Evolutionary conservation across 1,284 basidiomycete genomes (phyloP).

Genomic region (Rhodofomes roseus): DNA sequence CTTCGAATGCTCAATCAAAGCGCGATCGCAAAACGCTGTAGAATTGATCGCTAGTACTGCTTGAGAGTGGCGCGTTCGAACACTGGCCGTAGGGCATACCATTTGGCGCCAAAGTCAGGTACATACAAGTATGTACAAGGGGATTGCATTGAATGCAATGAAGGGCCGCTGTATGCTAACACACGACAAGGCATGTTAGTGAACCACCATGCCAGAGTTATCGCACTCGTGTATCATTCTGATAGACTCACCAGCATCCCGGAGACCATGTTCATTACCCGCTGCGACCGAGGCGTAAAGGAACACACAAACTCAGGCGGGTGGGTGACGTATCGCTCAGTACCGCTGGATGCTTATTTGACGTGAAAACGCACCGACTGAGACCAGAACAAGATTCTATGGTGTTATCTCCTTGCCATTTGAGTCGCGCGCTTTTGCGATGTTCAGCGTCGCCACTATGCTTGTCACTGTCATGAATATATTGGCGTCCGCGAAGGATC

Average conservation of each 20-base stretch:
- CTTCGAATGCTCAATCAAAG: too few species aligned
- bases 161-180: too few species aligned
- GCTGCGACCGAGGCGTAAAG: not conserved
- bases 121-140: too few species aligned
- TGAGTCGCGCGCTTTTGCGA: not conserved
- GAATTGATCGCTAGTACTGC: too few species aligned
- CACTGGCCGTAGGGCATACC: too few species aligned
- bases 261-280: not conserved
- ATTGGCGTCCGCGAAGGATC: not conserved
- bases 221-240: not conserved
- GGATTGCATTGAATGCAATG: too few species aligned
- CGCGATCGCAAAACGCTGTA: too few species aligned
- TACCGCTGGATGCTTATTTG: not conserved
- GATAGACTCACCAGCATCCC: not conserved
- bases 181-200: too few species aligned
- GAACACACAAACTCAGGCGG: not conserved
- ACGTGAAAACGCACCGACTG: not conserved
- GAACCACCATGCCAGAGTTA: too few species aligned
- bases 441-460: conserved; percentile 1
- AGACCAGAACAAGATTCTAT: not conserved
- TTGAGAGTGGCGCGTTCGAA: too few species aligned
- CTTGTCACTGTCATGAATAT: not conserved
- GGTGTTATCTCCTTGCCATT: not conserved
- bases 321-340: not conserved
- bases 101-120: too few species aligned